Base-by-base conservation (phyloP, 169 alveolate species). In the Plasmodium ovale region DNA sequence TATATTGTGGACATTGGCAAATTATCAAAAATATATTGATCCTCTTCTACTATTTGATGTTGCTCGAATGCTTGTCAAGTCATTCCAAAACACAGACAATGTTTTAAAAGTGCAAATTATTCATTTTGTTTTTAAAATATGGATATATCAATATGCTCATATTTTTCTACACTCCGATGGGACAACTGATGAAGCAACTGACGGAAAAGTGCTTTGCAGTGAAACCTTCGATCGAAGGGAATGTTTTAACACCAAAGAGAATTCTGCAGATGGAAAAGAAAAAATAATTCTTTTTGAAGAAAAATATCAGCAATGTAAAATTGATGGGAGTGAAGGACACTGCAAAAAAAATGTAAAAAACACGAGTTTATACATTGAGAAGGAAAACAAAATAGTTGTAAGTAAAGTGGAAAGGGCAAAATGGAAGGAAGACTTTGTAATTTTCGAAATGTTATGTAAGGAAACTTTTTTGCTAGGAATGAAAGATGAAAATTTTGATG, bases 11-110 rank as follows among this genome's bases (percentile, higher is more conserved):
- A 77, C 74, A 2, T 27, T 77, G 37, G 31, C 88, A 1, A 77
- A 77, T 12, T 77, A 77, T 27, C 88, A 77, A 54, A 60, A 60
- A 14, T 62, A n/a, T 27, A 29, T 62, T n/a, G 88, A 77, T 54
- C 53, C 39, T 27, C 12, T 77, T 16, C 19, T 77, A 0, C 10
- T 77, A 16, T 77, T 29, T 54, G 88, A 77, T 25, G 12, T 77
- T 0, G 39, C 72, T 1, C 23, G 88, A 29, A 42, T 77, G 25
- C 31, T 77, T 53, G 68, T 54, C 9, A 77, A 77, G 21, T 67
- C 59, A 3, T 77, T 77, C 21, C 16, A 44, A 3, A 14, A 14
- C 0, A 44, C 59, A 10, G 71, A 49, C 12, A 33, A 37, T 9
- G 5, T 42, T 12, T 39, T 77, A 0, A 77, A 62, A 68, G 37